These are phyloP conservation scores for Rhododendron henanense DNA, from an alignment of 148 eudicot species.

Conservation along the genomic window DNA sequence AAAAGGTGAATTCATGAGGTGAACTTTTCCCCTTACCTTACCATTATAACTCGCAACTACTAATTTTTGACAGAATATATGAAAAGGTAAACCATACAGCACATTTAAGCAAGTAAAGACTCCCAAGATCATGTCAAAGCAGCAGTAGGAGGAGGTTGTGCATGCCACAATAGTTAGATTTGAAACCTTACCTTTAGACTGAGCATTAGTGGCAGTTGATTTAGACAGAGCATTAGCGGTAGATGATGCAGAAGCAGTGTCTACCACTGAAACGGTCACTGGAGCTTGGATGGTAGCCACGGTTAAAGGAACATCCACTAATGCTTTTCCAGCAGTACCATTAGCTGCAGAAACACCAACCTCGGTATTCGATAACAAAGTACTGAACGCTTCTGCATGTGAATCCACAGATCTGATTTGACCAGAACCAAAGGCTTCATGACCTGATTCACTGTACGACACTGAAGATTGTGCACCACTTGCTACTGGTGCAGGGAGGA, in stretches of 20 bases:
- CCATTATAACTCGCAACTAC: background rate
- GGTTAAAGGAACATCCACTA: slow-evolving; percentile 30
- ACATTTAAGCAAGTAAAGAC: background rate
- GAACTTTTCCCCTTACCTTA: background rate
- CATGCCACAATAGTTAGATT: background rate
- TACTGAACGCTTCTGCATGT: slow-evolving; percentile 9
- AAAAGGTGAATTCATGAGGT: background rate
- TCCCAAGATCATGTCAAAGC: slow-evolving; percentile 4
- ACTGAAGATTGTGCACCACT: slow-evolving; percentile 28
- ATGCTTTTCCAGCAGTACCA: slow-evolving; percentile 20
- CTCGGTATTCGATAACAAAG: slow-evolving; percentile 23
- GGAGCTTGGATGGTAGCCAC: slow-evolving; percentile 36
- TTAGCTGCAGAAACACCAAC: slow-evolving; percentile 19
- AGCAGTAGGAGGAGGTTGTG: background rate
- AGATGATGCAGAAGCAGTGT: slow-evolving; percentile 37
- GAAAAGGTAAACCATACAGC: background rate
- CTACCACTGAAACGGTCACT: slow-evolving; percentile 26
- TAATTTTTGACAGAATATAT: background rate
- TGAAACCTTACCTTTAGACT: slow-evolving; percentile 52
- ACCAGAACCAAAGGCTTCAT: slow-evolving; percentile 23
- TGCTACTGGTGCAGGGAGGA: slow-evolving; percentile 33
- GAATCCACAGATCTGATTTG: slow-evolving; percentile 21
- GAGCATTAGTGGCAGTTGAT: slow-evolving; percentile 44
- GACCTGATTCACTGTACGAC: slow-evolving; percentile 25
- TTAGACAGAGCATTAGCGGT: slow-evolving; percentile 31